Evolutionary conservation across 2,329 filamentous ascomycete genomes (phyloP), one percentile per base, ranked within the genome.

Genomic region (Hymenoscyphus linearis): DNA sequence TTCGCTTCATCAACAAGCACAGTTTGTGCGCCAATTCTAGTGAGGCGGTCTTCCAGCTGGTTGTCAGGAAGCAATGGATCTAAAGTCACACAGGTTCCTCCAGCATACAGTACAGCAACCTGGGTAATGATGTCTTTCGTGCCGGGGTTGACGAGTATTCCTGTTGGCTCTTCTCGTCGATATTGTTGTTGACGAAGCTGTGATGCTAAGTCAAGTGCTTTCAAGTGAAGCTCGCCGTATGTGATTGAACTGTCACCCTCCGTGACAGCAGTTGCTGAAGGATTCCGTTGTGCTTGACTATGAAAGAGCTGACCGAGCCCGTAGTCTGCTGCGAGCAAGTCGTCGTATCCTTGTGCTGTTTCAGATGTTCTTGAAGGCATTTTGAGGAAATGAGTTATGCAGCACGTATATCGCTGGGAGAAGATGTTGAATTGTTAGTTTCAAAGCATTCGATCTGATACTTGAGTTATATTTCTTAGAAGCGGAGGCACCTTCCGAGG

Each of bases 71-170:
- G 31, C 6, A 31, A 16, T 35, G 53, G 53, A 22, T 55, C 53
- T 10, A 55, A 25, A 37, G 53, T 22, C 10, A 55, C 53, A 35
- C 53, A 55, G 16, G 53, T 55, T 5, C 53, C 31, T 35, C 53
- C 53, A 25, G 53, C 53, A 22, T 36, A 37, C 9, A 55, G 26
- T n/a, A 55, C 53, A n/a, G 53, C 53, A 35, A 55, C 31, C 53
- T 55, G 53, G 18, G 53, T 37, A n/a, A 55, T 37, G 36, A 55
- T 37, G 5, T 55, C 31, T 35, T 55, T 55, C 3, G 36, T 55
- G n/a, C 53, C 53, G 18, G 36, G 31, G 31, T 37, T 37, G 22
- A 55, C 31, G 12, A 55, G 36, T 22, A 55, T 55, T 3, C 53
- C 53, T 13, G 22, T 55, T 18, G 53, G 53, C 25, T 55, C 53